Conservation (phyloP, 208 protist species). For the Trichomonas tenax region DNA sequence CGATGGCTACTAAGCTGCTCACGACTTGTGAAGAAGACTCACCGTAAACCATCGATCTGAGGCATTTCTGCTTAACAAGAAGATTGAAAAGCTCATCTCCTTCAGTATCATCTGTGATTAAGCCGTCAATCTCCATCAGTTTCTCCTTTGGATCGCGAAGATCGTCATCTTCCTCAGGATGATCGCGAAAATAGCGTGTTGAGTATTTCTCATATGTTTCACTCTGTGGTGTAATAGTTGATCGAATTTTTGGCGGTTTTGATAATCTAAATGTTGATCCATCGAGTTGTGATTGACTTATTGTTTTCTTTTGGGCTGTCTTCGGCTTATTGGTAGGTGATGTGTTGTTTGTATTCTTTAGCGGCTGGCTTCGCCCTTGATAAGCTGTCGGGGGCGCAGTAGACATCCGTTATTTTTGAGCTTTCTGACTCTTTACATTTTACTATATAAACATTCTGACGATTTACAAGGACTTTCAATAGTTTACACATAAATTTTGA, state of each 20-base stretch:
- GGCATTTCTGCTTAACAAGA: not conserved
- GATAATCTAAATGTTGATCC: not conserved
- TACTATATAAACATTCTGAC: too few relatives aligned
- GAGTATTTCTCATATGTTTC: not conserved
- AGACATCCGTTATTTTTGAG: not conserved
- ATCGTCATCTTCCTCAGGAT: not conserved
- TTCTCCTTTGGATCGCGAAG: not conserved
- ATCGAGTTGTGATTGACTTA: not conserved
- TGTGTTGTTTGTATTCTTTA: not conserved
- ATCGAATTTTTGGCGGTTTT: not conserved
- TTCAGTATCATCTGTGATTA: not conserved
- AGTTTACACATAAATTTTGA: too few relatives aligned
- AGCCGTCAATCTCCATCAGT: not conserved
- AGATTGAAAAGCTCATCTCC: not conserved
- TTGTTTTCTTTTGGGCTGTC: not conserved
- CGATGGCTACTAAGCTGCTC: not conserved
- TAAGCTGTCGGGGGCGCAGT: not conserved
- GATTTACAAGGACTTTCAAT: too few relatives aligned
- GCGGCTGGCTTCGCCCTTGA: not conserved
- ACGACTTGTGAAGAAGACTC: not conserved
- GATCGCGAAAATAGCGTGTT: not conserved
- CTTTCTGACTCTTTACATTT: too few relatives aligned
- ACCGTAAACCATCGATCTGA: not conserved
- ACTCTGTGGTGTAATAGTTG: not conserved
- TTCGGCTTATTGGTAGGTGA: not conserved